A percentile compares a stretch with the other conserved stretches of the same genome.
Evolutionary conservation across 2,329 filamentous ascomycete genomes (phyloP).

Genomic region (Diaporthe sp.): DNA sequence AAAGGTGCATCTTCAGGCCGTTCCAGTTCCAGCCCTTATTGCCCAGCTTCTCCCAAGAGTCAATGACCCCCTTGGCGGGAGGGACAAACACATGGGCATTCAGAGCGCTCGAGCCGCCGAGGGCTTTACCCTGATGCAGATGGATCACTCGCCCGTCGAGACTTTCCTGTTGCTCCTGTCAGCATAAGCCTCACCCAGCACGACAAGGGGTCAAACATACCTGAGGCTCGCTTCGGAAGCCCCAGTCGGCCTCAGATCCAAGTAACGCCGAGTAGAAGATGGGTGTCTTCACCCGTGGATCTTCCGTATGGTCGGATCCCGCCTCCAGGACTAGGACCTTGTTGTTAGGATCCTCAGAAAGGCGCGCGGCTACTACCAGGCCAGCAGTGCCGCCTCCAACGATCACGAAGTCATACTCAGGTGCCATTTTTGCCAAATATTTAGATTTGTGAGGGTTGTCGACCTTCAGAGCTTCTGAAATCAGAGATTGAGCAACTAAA

Average conservation of each 20-base stretch:
- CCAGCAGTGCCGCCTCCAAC: conserved; percentile 62
- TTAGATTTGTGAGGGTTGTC: background rate
- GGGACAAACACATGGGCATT: conserved; percentile 40
- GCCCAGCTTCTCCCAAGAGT: conserved; percentile 43
- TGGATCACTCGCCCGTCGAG: conserved; percentile 44
- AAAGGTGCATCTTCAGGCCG: conserved; percentile 44
- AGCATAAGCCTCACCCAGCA: background rate
- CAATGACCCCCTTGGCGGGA: conserved; percentile 38
- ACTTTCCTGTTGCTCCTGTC: background rate
- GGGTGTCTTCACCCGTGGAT: conserved; percentile 41
- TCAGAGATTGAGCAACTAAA: too few species aligned
- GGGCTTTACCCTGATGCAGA: conserved; percentile 46
- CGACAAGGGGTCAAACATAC: background rate
- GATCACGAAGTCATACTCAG: conserved; percentile 53
- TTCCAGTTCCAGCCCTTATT: conserved; percentile 42
- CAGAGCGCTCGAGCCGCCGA: conserved; percentile 46
- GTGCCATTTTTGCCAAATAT: background rate
- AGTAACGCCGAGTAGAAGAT: conserved; percentile 25
- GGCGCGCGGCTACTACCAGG: conserved; percentile 55
- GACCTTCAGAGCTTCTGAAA: too few species aligned
- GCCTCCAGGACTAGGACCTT: conserved; percentile 53
- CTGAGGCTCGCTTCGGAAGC: conserved; percentile 24
- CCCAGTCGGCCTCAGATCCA: conserved; percentile 26
- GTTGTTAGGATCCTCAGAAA: conserved; percentile 48
- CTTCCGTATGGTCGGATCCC: conserved; percentile 45